These are phyloP conservation scores for Primulina huaijiensis DNA, from an alignment of 257 asterid species.

Conservation along the genomic window DNA sequence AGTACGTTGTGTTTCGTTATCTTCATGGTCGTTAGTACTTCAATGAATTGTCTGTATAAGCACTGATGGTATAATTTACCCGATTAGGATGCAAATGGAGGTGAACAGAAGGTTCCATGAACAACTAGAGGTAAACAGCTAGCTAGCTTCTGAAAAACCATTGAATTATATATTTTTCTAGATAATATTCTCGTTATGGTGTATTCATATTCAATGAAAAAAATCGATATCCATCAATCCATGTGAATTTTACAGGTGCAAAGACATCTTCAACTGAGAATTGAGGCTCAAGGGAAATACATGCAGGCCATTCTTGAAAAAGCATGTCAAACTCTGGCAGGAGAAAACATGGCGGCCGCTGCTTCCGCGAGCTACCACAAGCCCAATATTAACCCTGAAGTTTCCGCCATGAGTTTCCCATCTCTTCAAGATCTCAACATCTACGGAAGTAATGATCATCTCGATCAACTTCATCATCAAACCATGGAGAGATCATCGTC, in stretches of 20 bases:
- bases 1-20: constrained; percentile 41
- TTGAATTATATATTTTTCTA: background rate
- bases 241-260: constrained; percentile 53
- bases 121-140: constrained; percentile 69
- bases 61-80: constrained; percentile 42
- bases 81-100: constrained; percentile 98
- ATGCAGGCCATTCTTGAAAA: constrained; percentile 91
- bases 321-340: constrained; percentile 94
- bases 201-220: background rate
- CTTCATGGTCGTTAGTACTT: constrained; percentile 18
- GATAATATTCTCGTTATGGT: too few relatives aligned
- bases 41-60: constrained; percentile 27
- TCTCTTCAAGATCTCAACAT: constrained; percentile 86
- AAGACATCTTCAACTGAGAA: constrained; percentile 90
- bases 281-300: constrained; percentile 98
- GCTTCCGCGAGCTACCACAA: constrained; percentile 47
- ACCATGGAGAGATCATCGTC: constrained; percentile 43
- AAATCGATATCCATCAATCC: too few relatives aligned
- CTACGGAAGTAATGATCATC: constrained; percentile 51
- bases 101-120: constrained; percentile 96
- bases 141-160: background rate
- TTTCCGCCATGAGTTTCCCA: constrained; percentile 51
- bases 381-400: constrained; percentile 34
- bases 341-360: constrained; percentile 50
- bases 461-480: constrained; percentile 46